These are phyloP conservation scores for Talaromyces sp. DNA, from an alignment of 2,329 filamentous ascomycete species.

Conservation along the genomic window DNA sequence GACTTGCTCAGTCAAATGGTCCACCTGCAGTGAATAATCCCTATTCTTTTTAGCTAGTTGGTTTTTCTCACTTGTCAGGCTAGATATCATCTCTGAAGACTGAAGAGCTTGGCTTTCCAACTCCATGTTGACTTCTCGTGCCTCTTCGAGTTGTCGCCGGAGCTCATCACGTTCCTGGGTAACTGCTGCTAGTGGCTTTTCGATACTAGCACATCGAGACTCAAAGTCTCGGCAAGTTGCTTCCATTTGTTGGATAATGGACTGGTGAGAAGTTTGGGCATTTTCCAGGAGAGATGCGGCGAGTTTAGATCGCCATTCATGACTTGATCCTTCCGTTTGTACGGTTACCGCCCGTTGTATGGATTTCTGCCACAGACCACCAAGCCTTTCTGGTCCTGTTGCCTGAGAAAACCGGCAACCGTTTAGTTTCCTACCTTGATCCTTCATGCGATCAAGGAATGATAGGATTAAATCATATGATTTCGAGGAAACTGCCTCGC, in stretches of 20 bases:
- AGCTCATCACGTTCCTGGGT: slow-evolving; percentile 29
- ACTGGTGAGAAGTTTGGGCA: slow-evolving; percentile 41
- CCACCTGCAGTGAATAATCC: slow-evolving; percentile 31
- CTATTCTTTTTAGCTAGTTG: slow-evolving; percentile 33
- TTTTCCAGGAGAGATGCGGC: slow-evolving; percentile 39
- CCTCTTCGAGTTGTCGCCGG: slow-evolving; percentile 29
- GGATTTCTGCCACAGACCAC: slow-evolving; percentile 13
- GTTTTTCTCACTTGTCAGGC: slow-evolving; percentile 37
- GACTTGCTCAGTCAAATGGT: slow-evolving; percentile 30
- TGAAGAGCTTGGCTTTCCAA: slow-evolving; percentile 26
- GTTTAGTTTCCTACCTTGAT: not conserved
- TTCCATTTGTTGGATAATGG: slow-evolving; percentile 45
- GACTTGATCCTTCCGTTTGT: slow-evolving; percentile 19
- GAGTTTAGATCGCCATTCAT: slow-evolving; percentile 48
- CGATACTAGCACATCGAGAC: slow-evolving; percentile 49
- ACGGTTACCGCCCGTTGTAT: not conserved
- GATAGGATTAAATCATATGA: slow-evolving; percentile 15
- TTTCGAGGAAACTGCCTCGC: not conserved
- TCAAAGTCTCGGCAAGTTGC: slow-evolving; percentile 55
- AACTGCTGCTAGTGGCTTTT: slow-evolving; percentile 47
- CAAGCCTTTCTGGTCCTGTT: slow-evolving; percentile 3
- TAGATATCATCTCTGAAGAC: slow-evolving; percentile 29
- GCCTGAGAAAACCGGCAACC: slow-evolving; percentile 3
- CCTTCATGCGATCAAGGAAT: slow-evolving; percentile 17
- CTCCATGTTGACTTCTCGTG: slow-evolving; percentile 8